A percentile compares a stretch with the other conserved stretches of the same genome.
phyloP scores from a whole-genome alignment of 2,329 filamentous ascomycete species.

The Xylariaceae sp. region DNA sequence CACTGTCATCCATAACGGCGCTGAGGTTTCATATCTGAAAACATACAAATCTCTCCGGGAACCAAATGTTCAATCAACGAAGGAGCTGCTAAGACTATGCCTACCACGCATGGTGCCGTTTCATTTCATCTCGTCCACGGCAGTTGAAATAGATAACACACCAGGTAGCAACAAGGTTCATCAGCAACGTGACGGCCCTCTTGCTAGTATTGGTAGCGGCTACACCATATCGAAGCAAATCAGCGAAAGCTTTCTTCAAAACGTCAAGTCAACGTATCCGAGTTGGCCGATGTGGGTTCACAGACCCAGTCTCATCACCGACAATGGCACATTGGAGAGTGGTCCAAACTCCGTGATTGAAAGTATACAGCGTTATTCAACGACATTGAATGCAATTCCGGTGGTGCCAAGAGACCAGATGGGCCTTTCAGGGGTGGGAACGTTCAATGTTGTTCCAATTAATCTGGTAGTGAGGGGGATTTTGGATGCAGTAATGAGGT shows the following conservation, averaged over 20 bases:
- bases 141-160: background rate
- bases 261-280: conserved; percentile 9
- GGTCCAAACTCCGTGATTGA: too few species aligned
- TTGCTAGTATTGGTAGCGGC: conserved; percentile 23
- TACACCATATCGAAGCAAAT: conserved; percentile 41
- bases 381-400: too few species aligned
- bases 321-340: too few species aligned
- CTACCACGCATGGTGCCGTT: conserved; percentile 4
- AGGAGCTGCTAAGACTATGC: conserved; percentile 3
- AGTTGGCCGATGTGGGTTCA: conserved; percentile 30
- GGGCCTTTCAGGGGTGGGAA: too few species aligned
- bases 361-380: too few species aligned
- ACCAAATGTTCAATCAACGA: conserved; percentile 12
- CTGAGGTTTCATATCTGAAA: conserved; percentile 17
- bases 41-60: conserved; percentile 3
- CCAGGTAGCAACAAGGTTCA: background rate
- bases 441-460: too few species aligned
- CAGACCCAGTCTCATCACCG: conserved; percentile 21
- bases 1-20: conserved; percentile 18
- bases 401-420: too few species aligned
- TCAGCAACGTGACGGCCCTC: conserved; percentile 12
- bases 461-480: too few species aligned
- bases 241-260: conserved; percentile 37
- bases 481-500: too few species aligned
- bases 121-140: conserved; percentile 18